A percentile compares a stretch with the other conserved stretches of the same genome.
These are phyloP conservation scores for Zanthoxylum bungeanum DNA, from an alignment of 345 rosid species.

Conservation along the genomic window DNA sequence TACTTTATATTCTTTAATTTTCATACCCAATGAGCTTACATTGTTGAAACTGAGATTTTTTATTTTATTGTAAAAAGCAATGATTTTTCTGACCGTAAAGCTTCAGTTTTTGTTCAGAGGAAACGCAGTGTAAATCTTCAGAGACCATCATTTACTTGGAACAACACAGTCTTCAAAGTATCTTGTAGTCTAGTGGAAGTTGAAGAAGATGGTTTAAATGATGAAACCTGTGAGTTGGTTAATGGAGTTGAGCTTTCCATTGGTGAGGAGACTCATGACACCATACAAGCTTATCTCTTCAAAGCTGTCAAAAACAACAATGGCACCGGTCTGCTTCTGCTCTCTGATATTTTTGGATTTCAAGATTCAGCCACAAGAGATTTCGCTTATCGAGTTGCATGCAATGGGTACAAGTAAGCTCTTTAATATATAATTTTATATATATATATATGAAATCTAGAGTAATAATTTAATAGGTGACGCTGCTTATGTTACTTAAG, in stretches of 20 bases:
- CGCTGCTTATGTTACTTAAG: not conserved
- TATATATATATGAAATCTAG: not conserved
- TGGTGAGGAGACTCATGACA: conserved; percentile 53
- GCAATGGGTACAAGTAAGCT: conserved; percentile 82
- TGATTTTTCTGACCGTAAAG: conserved; percentile 33
- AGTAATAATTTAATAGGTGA: not conserved
- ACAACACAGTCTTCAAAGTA: conserved; percentile 6
- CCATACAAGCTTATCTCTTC: conserved; percentile 59
- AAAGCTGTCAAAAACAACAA: conserved; percentile 88
- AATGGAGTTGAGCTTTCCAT: conserved; percentile 60
- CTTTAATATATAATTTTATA: not conserved
- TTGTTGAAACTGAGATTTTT: not conserved
- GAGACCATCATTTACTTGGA: conserved; percentile 12
- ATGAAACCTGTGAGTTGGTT: conserved; percentile 78
- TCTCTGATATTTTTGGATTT: conserved; percentile 77
- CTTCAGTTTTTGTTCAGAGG: conserved; percentile 56
- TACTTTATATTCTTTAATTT: too few relatives aligned
- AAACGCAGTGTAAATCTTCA: conserved; percentile 23
- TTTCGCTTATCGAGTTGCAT: conserved; percentile 85
- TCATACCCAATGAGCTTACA: not conserved
- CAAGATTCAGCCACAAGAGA: conserved; percentile 81
- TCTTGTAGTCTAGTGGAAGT: conserved; percentile 33
- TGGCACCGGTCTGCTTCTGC: conserved; percentile 61
- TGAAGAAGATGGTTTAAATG: conserved; percentile 41
- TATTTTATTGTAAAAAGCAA: not conserved